Evolutionary conservation across 371 early-diverging fungal genomes (phyloP).

Genomic region (Lichtheimia ramosa): DNA sequence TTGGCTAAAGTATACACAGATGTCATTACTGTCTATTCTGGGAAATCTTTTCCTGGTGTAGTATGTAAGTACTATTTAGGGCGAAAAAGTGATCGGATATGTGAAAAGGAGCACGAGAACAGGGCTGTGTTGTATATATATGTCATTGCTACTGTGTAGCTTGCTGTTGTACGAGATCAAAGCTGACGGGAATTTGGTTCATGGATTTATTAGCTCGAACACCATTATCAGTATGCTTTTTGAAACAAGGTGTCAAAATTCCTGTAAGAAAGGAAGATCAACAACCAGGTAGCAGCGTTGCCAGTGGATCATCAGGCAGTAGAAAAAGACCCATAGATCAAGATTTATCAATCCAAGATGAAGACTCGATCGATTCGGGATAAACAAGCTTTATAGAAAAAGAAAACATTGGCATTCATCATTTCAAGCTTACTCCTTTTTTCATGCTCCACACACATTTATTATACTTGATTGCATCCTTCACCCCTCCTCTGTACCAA

Average conservation of each 20-base stretch:
- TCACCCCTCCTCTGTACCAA: too few relatives aligned
- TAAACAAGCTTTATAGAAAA: too few relatives aligned
- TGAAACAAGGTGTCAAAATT: conserved; percentile 69
- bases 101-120: not conserved
- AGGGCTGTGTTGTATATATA: not conserved
- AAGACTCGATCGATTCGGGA: too few relatives aligned
- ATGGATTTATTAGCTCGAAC: conserved; percentile 57
- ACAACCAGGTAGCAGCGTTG: not conserved
- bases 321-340: not conserved
- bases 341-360: not conserved
- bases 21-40: conserved; percentile 59
- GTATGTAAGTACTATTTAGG: conserved; percentile 45
- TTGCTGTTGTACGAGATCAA: not conserved
- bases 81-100: too few relatives aligned
- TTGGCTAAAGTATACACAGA: conserved; percentile 44
- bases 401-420: too few relatives aligned
- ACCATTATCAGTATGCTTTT: conserved; percentile 65
- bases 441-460: too few relatives aligned
- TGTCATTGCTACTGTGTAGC: not conserved
- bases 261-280: conserved; percentile 52
- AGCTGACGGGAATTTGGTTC: not conserved
- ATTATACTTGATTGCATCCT: too few relatives aligned
- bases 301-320: not conserved
- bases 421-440: too few relatives aligned
- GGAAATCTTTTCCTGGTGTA: conserved; percentile 70